These are phyloP conservation scores for Akanthomyces muscarius DNA, from an alignment of 2,329 filamentous ascomycete species.

Conservation along the genomic window DNA sequence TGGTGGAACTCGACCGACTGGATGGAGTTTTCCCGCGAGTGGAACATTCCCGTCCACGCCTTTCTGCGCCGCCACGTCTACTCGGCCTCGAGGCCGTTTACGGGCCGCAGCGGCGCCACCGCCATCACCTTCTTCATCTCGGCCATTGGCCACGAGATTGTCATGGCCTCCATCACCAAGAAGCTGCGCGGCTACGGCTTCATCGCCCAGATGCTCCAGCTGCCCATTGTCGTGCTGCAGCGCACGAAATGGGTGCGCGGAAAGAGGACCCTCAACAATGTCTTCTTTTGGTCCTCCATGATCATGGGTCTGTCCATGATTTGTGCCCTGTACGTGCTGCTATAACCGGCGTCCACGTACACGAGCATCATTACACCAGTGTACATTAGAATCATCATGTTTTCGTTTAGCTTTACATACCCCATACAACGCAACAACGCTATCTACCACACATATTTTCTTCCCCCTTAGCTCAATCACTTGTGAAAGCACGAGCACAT, in stretches of 20 bases:
- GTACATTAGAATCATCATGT: neutral
- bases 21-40: slow-evolving; percentile 94
- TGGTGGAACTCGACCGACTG: slow-evolving; percentile 79
- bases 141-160: slow-evolving; percentile 85
- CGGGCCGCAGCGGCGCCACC: slow-evolving; percentile 75
- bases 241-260: slow-evolving; percentile 71
- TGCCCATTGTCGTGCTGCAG: slow-evolving; percentile 92
- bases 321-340: slow-evolving; percentile 50
- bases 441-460: neutral
- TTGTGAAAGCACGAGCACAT: too few relatives aligned
- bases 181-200: slow-evolving; percentile 95
- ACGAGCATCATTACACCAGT: neutral
- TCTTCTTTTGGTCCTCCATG: slow-evolving; percentile 90
- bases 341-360: slow-evolving; percentile 30
- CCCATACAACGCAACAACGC: neutral
- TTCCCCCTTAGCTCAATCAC: neutral
- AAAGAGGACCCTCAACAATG: slow-evolving; percentile 76
- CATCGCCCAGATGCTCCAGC: slow-evolving; percentile 90
- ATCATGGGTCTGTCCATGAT: slow-evolving; percentile 76
- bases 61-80: slow-evolving; percentile 96
- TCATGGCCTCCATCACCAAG: slow-evolving; percentile 97
- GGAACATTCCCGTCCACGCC: slow-evolving; percentile 96
- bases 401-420: slow-evolving; percentile 12
- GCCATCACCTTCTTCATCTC: slow-evolving; percentile 88
- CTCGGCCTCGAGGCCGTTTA: slow-evolving; percentile 69